phyloP scores from a whole-genome alignment of 768 basidiomycete genomes.

The Infundibulicybe gibba region DNA sequence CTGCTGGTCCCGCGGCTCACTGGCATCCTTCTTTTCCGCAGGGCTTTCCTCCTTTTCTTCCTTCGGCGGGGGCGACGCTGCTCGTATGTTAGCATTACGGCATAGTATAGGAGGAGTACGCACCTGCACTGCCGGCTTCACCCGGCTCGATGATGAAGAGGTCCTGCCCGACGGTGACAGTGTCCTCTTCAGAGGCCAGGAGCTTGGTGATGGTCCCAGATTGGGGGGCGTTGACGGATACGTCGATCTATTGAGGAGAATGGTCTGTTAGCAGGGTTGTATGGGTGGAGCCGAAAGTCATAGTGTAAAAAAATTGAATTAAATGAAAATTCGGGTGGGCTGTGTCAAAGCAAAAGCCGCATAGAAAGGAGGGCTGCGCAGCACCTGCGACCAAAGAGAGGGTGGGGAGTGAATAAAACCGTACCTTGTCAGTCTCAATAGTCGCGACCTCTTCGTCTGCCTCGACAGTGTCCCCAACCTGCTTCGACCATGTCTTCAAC shows the following conservation, averaged over 20 bases:
- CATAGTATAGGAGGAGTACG: too few relatives aligned
- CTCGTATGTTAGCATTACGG: conserved; percentile 8
- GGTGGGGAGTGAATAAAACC: conserved; percentile 8
- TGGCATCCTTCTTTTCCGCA: conserved; percentile 30
- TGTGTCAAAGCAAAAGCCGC: too few relatives aligned
- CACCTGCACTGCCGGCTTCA: conserved; percentile 32
- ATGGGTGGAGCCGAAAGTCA: too few relatives aligned
- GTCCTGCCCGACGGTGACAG: conserved; percentile 93
- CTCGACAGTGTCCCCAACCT: conserved; percentile 87
- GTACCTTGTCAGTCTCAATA: conserved; percentile 98
- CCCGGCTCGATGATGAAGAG: conserved; percentile 89
- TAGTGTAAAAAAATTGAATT: too few relatives aligned
- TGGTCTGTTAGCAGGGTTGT: not conserved
- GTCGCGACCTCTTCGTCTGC: conserved; percentile 96
- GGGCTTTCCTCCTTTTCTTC: conserved; percentile 17
- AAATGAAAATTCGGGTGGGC: too few relatives aligned
- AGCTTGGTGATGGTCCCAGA: conserved; percentile 86
- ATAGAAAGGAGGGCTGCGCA: too few relatives aligned
- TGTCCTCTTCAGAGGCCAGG: conserved; percentile 89
- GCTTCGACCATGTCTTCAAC: conserved; percentile 90
- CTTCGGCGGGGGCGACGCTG: conserved; percentile 29
- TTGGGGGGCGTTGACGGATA: conserved; percentile 90
- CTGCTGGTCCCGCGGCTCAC: conserved; percentile 46
- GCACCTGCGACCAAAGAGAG: not conserved
- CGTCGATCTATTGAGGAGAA: conserved; percentile 71